Evolutionary conservation across 2,329 filamentous ascomycete genomes (phyloP), one percentile per base, ranked within the genome.

Genomic region (Coniella lustricola): DNA sequence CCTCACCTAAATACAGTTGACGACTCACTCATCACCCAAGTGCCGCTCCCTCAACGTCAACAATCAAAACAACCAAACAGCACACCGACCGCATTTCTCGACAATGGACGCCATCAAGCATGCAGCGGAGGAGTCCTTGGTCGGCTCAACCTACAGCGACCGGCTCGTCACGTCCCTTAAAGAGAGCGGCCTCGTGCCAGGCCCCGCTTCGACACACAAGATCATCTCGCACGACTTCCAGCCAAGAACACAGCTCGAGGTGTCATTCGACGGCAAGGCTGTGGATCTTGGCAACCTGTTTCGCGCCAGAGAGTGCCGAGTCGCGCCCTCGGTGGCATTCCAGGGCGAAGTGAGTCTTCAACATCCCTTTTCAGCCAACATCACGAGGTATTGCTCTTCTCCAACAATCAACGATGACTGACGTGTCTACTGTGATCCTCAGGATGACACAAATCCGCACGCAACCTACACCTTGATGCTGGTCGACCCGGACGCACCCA

Each of bases 401-500:
- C 25, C 25, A 10, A n/a, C 25, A 5, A 5, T 29, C 25, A 10
- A 29, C 25, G 10, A 5, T 4, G 33, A 35, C 33, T 14, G n/a
- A 13, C 14, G 7, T 35, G 4, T 35, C 14, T 35, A 35, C 14
- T 35, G 25, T 29, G 10, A 5, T 5, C 25, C 25, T 10, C 10
- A 29, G 25, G 25, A 29, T 29, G 25, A 29, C 10, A 10, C 25
- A 29, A 8, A 59, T 57, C 22, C 33, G 18, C 40, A 46, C 25
- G 55, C 62, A 0, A 64, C 63, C 1, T 78, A 74, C 59, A 66
- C 69, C 32, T 62, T 77, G 44, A 61, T 78, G 53, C 64, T 79
- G 35, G 64, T 76, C 18, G 76, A 78, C 48, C 74, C 75, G 0
- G 76, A 78, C 50, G 75, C 75, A 17, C 76, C 76, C 0, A 77